Evolutionary conservation across 1,139 yeast species (phyloP).

Genomic region (Saccharomyces hybrid): DNA sequence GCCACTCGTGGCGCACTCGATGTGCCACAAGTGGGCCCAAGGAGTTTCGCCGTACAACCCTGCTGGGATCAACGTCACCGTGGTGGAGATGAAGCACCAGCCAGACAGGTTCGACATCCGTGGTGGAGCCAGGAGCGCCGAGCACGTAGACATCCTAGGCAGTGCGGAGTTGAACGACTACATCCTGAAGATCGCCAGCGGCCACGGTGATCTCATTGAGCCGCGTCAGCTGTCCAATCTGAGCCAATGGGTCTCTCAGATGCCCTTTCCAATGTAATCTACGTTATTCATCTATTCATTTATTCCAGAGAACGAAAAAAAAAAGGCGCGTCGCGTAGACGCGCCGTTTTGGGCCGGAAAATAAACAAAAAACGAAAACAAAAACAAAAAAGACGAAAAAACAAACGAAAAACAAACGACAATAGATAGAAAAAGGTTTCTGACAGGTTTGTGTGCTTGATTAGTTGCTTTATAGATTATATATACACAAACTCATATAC

Average conservation of each 20-base stretch:
- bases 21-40: conserved; percentile 82
- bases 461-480: background rate
- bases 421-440: background rate
- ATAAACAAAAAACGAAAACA: conserved; percentile 10
- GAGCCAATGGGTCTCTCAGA: conserved; percentile 39
- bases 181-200: conserved; percentile 74
- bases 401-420: conserved; percentile 3
- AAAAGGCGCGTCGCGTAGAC: background rate
- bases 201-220: conserved; percentile 59
- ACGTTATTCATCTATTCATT: background rate
- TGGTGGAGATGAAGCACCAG: conserved; percentile 87
- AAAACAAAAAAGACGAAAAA: background rate
- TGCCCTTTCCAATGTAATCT: conserved; percentile 32
- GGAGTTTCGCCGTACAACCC: conserved; percentile 72
- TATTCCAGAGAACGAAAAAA: background rate
- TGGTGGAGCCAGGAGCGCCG: conserved; percentile 97
- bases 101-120: conserved; percentile 91
- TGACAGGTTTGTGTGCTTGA: background rate
- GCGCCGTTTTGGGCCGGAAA: conserved; percentile 10
- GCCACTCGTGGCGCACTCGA: conserved; percentile 71
- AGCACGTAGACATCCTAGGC: conserved; percentile 93
- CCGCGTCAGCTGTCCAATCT: conserved; percentile 56
- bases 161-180: conserved; percentile 87
- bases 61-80: conserved; percentile 58
- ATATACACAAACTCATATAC: background rate